Evolutionary conservation across 2,329 filamentous ascomycete genomes (phyloP), one percentile per base, ranked within the genome.

Genomic region (Talaromyces marneffei): DNA sequence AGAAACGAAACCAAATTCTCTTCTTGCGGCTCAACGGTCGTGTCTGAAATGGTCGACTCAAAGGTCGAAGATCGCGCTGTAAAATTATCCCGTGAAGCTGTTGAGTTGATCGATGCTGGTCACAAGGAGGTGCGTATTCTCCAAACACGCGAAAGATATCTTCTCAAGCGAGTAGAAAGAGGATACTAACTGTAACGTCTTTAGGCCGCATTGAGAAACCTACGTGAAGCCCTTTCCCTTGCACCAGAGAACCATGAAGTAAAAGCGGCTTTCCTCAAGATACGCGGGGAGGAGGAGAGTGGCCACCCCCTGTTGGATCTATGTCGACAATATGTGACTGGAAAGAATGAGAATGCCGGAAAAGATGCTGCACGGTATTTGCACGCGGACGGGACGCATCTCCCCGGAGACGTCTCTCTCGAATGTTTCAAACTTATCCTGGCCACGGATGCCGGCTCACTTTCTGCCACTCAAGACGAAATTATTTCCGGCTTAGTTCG

Each of bases 191-290:
- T 60, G 31, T 65, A 64, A 61, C 55, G 46, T 62, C 40, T 61
- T 37, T 62, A 80, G 79, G 75, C 77, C 61, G 78, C 78, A 39
- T 78, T 77, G 44, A 70, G 77, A 64, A 79, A 78, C 65, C 72
- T 81, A 59, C 75, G 78, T 69, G 78, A 80, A 72, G 79, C 79
- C n/a, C 73, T 78, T 52, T 74, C 77, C 29, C 70, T 81, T 33
- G 78, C 77, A 25, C 76, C 78, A 37, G 74, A 79, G 29, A 76
- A 79, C 62, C 65, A 72, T 12, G 71, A 77, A 50, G 78, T 81
- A 59, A 78, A 77, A 66, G 71, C 74, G 31, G 78, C 78, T 29
- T 76, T 81, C 52, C 64, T 78, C 42, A 77, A 77, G 64, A 75
- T 81, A 57, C 73, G 74, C 52, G 71, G 76, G 52, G 74, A 77